Base-by-base conservation (phyloP, 441 rosid species). In the Sinapis alba region DNA sequence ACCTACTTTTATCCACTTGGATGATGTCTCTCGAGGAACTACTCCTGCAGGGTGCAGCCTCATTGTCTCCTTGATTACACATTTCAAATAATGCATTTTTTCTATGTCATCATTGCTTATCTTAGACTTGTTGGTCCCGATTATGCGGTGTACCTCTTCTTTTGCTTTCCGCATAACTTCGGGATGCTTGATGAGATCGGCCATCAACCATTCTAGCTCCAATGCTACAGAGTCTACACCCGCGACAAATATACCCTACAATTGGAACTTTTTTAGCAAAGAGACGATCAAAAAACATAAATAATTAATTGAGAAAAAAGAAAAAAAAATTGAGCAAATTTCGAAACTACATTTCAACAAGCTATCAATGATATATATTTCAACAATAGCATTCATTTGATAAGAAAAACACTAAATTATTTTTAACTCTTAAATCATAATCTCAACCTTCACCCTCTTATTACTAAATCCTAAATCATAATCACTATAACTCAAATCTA, bases 1-100 rank as follows among this genome's bases (percentile, higher is more conserved):
- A 62, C 76, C 75, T 24, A 84, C 71, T 7, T 67, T 51, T 10
- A 81, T 79, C 72, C 72, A 56, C 28, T 81, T 75, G 0, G 82
- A 24, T 11, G 59, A 51, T 23, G 87, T 81, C 26, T 30, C 65
- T 71, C 89, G n/a, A 1, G 89, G 87, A 38, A 86, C 51, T 15
- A 78, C 68, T 0, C 84, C 77, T 2, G 89, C 73, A 59, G 89
- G 86, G 51, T 84, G 86, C 5, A 84, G 47, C 4, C 89, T 76
- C 10, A 51, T 3, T 1, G 57, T 51, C 26, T 51, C 57, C 13
- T 51, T 51, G 23, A 51, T 51, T 8, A 51, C 6, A 51, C 57
- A 51, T 51, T 9, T 51, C 57, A 51, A 51, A 19, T 51, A 51
- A 51, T 51, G 57, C 78, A 74, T 74, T 32, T 66, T 32, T 15